Evolutionary conservation across 495 filamentous ascomycete genomes (phyloP).

Genomic region (Penicillium turbatum): DNA sequence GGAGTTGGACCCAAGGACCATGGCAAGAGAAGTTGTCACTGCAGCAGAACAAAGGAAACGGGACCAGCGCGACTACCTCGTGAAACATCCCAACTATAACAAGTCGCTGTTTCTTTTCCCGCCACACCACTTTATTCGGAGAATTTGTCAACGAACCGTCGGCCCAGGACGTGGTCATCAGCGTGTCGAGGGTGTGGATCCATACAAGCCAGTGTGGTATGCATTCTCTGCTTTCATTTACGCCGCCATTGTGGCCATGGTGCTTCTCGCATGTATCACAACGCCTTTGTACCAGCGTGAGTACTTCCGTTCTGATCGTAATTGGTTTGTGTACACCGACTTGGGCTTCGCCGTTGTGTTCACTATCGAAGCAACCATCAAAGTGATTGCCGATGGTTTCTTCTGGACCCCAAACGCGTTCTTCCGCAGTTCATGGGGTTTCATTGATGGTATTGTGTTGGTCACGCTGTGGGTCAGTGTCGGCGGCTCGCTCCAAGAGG

Average conservation of each 20-base stretch:
- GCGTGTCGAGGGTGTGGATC: constrained; percentile 79
- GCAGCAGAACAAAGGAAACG: constrained; percentile 76
- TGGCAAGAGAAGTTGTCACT: constrained; percentile 85
- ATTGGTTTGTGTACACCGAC: constrained; percentile 94
- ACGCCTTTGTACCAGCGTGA: constrained; percentile 89
- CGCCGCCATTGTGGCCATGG: constrained; percentile 92
- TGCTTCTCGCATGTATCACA: constrained; percentile 87
- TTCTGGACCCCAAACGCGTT: constrained; percentile 98
- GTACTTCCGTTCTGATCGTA: constrained; percentile 70
- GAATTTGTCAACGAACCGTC: constrained; percentile 83
- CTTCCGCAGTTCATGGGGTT: constrained; percentile 92
- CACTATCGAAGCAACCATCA: constrained; percentile 82
- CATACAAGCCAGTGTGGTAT: constrained; percentile 86
- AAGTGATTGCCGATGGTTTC: constrained; percentile 92
- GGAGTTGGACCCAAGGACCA: constrained; percentile 73
- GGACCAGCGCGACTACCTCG: constrained; percentile 85
- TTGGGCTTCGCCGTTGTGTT: constrained; percentile 86
- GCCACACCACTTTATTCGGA: constrained; percentile 69
- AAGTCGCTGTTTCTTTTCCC: constrained; percentile 84
- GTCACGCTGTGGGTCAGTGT: constrained; percentile 97
- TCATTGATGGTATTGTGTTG: constrained; percentile 91
- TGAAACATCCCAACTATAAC: constrained; percentile 86
- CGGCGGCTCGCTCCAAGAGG: constrained; percentile 67
- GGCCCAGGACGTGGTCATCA: constrained; percentile 84
- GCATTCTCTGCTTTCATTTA: constrained; percentile 92